Conservation (phyloP, 495 filamentous ascomycete species). For the Penicillium macrosclerotiorum region DNA sequence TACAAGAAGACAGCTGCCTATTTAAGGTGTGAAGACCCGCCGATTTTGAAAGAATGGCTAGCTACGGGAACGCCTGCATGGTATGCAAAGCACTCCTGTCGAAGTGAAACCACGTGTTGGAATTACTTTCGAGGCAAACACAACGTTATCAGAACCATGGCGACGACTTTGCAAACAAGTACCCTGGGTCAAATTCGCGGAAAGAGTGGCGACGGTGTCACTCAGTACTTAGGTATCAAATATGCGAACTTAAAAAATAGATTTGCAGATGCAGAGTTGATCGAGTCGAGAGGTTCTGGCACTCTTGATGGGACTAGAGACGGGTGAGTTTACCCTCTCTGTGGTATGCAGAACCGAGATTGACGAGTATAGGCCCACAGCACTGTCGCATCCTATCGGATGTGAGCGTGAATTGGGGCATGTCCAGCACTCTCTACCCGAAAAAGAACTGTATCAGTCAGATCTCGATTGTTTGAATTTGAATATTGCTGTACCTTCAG, state of each 20-base stretch:
- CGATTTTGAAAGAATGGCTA: background rate
- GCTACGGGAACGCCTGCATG: too few species aligned
- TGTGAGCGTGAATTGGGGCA: slow-evolving; percentile 25
- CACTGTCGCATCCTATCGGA: slow-evolving; percentile 23
- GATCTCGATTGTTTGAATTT: slow-evolving; percentile 44
- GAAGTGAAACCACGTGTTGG: too few species aligned
- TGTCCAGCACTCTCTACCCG: slow-evolving; percentile 30
- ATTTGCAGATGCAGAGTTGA: slow-evolving; percentile 28
- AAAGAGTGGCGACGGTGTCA: slow-evolving; percentile 19
- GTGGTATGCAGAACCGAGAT: background rate
- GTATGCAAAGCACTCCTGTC: too few species aligned
- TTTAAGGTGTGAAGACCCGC: background rate
- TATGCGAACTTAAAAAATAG: slow-evolving; percentile 33
- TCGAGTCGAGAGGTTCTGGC: slow-evolving; percentile 17
- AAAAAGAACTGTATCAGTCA: slow-evolving; percentile 26
- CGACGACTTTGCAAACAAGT: background rate
- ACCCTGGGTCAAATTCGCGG: slow-evolving; percentile 24
- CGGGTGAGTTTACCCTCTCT: slow-evolving; percentile 15
- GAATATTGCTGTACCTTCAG: slow-evolving; percentile 39
- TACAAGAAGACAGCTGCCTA: background rate
- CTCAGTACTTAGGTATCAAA: slow-evolving; percentile 33
- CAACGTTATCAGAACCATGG: background rate
- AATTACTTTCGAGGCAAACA: too few species aligned
- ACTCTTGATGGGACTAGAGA: slow-evolving; percentile 27
- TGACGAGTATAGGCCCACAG: slow-evolving; percentile 21